A percentile compares a stretch with the other conserved stretches of the same genome.
phyloP scores from a whole-genome alignment of 2,329 filamentous ascomycete species.

The Pseudogymnoascus sp. region DNA sequence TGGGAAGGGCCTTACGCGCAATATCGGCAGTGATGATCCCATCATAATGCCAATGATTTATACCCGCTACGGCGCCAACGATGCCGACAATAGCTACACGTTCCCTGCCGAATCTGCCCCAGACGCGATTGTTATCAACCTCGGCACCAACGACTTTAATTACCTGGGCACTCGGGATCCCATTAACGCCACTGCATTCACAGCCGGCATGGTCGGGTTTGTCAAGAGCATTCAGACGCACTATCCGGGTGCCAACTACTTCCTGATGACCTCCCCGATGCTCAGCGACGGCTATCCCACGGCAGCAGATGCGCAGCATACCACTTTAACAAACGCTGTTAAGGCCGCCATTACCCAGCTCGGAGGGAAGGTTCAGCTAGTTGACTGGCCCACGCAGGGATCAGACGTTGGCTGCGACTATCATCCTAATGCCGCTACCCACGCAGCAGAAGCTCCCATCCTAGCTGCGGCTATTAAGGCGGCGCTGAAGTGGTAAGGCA shows the following conservation, averaged over 20 bases:
- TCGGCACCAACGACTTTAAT: constrained; percentile 37
- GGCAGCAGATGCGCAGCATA: constrained; percentile 31
- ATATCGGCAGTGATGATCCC: constrained; percentile 27
- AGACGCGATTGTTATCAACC: constrained; percentile 35
- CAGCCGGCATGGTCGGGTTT: constrained; percentile 26
- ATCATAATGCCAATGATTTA: constrained; percentile 34
- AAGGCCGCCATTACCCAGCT: constrained; percentile 28
- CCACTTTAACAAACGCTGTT: constrained; percentile 29
- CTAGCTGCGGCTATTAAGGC: constrained; percentile 24
- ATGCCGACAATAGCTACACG: constrained; percentile 30
- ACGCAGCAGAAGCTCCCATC: constrained; percentile 26
- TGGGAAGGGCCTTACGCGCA: constrained; percentile 35
- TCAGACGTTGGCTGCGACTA: constrained; percentile 35
- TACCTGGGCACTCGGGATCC: constrained; percentile 27
- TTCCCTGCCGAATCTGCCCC: constrained; percentile 27
- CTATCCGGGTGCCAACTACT: constrained; percentile 31
- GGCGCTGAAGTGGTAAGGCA: constrained; percentile 11
- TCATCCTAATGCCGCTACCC: constrained; percentile 33
- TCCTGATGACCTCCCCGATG: constrained; percentile 34
- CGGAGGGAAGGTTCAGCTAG: constrained; percentile 29
- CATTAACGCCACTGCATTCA: constrained; percentile 24
- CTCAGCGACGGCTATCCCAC: constrained; percentile 32
- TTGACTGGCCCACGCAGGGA: constrained; percentile 35
- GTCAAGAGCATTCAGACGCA: constrained; percentile 27
- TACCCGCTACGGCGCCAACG: constrained; percentile 35